These are phyloP conservation scores for Gastrolobium villosum DNA, from an alignment of 306 rosid species.

Conservation along the genomic window DNA sequence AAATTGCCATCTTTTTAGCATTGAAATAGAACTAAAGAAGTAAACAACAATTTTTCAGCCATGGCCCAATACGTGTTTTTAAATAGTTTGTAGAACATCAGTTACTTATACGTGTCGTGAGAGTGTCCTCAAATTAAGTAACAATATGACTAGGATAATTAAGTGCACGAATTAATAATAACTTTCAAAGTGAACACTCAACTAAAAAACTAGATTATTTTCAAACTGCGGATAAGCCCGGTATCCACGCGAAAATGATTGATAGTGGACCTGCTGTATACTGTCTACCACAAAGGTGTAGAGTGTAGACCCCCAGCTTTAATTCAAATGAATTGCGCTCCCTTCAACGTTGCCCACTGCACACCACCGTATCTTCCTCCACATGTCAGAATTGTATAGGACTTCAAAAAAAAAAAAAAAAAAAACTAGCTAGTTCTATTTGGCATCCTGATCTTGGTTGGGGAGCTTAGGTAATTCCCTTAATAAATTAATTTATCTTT, in stretches of 20 bases:
- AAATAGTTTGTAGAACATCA: conserved; percentile 20
- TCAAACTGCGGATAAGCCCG: conserved; percentile 22
- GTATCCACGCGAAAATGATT: conserved; percentile 48
- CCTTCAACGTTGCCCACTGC: neutral
- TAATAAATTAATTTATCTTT: conserved; percentile 25
- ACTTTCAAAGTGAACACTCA: conserved; percentile 15
- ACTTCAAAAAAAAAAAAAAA: neutral
- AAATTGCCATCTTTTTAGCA: neutral
- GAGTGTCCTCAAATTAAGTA: conserved; percentile 42
- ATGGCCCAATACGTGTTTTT: conserved; percentile 26
- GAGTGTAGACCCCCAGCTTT: conserved; percentile 28
- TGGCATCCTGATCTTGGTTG: conserved; percentile 14
- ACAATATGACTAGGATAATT: conserved; percentile 19
- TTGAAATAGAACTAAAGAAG: neutral
- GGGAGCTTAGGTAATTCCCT: neutral
- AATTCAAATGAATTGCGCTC: conserved; percentile 35
- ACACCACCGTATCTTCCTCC: conserved; percentile 34
- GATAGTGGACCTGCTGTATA: conserved; percentile 24
- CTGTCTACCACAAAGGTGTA: conserved; percentile 21
- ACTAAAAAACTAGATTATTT: conserved; percentile 22
- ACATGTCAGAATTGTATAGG: conserved; percentile 31
- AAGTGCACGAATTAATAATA: conserved; percentile 36
- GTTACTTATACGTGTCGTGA: conserved; percentile 34
- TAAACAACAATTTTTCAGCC: neutral
- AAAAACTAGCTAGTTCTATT: neutral